Conservation (phyloP, 2,329 filamentous ascomycete species). For the Penicillium polonicum region DNA sequence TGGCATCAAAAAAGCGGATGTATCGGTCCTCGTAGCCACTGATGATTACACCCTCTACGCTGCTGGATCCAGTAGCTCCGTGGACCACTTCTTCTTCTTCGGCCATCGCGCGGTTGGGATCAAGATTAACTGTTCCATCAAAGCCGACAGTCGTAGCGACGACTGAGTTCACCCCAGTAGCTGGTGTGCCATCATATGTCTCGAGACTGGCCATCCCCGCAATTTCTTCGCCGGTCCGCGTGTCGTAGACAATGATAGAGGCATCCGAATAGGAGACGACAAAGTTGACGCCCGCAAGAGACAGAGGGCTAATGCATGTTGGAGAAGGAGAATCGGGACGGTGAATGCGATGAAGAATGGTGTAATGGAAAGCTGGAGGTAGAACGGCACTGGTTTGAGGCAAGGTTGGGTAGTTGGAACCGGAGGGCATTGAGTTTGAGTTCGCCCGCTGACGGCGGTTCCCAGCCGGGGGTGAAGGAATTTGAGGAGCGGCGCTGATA, state of each 20-base stretch:
- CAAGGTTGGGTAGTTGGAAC: slow-evolving; percentile 84
- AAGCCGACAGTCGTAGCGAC: slow-evolving; percentile 82
- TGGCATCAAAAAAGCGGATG: slow-evolving; percentile 96
- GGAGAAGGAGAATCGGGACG: slow-evolving; percentile 70
- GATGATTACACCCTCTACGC: slow-evolving; percentile 90
- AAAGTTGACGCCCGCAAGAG: slow-evolving; percentile 77
- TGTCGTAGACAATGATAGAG: slow-evolving; percentile 88
- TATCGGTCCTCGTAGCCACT: slow-evolving; percentile 95
- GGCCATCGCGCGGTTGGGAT: slow-evolving; percentile 61
- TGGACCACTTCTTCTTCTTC: slow-evolving; percentile 76
- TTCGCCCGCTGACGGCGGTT: slow-evolving; percentile 76
- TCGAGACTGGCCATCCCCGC: slow-evolving; percentile 90
- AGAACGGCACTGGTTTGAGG: slow-evolving; percentile 87
- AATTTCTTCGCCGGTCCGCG: slow-evolving; percentile 84
- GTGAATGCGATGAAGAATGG: slow-evolving; percentile 80
- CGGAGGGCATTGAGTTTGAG: slow-evolving; percentile 93
- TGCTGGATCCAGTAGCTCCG: slow-evolving; percentile 78
- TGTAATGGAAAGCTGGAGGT: slow-evolving; percentile 81
- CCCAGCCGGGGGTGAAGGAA: slow-evolving; percentile 65
- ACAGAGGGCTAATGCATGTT: slow-evolving; percentile 90
- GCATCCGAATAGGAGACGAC: slow-evolving; percentile 92
- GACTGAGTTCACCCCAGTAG: slow-evolving; percentile 83
- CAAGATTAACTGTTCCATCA: slow-evolving; percentile 61
- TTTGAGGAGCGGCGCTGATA: slow-evolving; percentile 64
- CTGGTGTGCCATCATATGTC: slow-evolving; percentile 84